Conservation (phyloP, 345 rosid genomes). For the Ceriops zippeliana region DNA sequence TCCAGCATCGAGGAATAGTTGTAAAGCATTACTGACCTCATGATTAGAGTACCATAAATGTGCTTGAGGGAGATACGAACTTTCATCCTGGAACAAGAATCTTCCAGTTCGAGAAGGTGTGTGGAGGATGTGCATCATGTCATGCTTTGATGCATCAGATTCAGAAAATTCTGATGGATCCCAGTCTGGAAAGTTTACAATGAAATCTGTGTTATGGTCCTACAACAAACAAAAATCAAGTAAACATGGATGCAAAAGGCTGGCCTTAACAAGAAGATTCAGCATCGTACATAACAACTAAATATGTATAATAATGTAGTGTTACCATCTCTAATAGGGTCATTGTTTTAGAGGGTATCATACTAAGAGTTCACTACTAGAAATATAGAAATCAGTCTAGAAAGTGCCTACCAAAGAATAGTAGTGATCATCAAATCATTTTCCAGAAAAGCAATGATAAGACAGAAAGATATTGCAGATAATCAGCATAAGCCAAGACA, state of each 20-base stretch:
- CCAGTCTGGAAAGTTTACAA: constrained; percentile 90
- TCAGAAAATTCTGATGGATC: constrained; percentile 49
- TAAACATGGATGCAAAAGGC: background rate
- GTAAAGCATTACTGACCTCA: constrained; percentile 57
- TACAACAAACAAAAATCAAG: constrained; percentile 31
- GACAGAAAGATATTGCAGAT: constrained; percentile 3
- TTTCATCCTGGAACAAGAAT: constrained; percentile 44
- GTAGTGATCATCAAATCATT: too few relatives aligned
- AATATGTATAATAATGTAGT: background rate
- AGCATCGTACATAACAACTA: background rate
- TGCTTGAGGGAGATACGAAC: constrained; percentile 53
- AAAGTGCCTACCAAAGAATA: too few relatives aligned
- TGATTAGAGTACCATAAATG: constrained; percentile 81
- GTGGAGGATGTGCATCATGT: constrained; percentile 26
- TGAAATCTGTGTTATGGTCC: constrained; percentile 95
- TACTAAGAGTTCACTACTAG: too few relatives aligned
- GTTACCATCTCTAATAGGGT: too few relatives aligned
- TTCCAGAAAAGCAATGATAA: background rate
- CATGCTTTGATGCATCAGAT: constrained; percentile 27
- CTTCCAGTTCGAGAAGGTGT: constrained; percentile 41
- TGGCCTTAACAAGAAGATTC: background rate
- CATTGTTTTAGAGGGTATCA: too few relatives aligned
- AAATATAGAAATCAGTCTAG: too few relatives aligned
- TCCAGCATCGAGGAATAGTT: constrained; percentile 68
- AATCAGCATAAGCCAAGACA: constrained; percentile 24